These are phyloP conservation scores for Raddia distichophylla DNA, from an alignment of 176 grass and related monocot species.

Conservation along the genomic window DNA sequence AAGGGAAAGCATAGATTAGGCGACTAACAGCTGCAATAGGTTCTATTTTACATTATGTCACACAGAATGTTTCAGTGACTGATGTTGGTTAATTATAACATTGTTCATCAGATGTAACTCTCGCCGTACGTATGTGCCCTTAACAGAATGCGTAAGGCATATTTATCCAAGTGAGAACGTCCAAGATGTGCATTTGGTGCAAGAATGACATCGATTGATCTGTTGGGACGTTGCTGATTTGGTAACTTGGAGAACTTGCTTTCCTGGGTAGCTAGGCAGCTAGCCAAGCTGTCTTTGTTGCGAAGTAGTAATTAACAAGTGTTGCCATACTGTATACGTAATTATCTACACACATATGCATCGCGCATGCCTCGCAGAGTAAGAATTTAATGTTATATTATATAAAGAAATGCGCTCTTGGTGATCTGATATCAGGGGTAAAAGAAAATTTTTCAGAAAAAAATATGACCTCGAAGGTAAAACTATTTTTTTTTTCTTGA, in stretches of 20 bases:
- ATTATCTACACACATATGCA: neutral
- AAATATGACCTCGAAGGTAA: neutral
- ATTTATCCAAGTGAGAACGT: neutral
- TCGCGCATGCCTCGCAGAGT: neutral
- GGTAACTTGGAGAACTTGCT: neutral
- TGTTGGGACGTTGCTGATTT: conserved; percentile 18
- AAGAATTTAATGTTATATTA: too few species aligned
- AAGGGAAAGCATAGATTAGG: conserved; percentile 33
- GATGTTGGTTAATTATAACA: conserved; percentile 37
- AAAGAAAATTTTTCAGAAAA: neutral
- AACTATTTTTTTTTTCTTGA: neutral
- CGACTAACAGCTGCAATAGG: conserved; percentile 4
- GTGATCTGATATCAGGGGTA: neutral
- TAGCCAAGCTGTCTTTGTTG: conserved; percentile 3
- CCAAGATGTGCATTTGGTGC: conserved; percentile 13
- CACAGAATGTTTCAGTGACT: conserved; percentile 26
- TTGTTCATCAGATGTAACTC: conserved; percentile 8
- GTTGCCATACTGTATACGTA: neutral
- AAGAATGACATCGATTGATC: neutral
- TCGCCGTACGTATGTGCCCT: neutral
- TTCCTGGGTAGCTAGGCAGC: conserved; percentile 26
- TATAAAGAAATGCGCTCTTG: neutral
- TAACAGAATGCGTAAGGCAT: conserved; percentile 3
- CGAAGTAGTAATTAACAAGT: neutral
- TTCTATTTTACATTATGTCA: neutral